Evolutionary conservation across 1,139 yeast genomes (phyloP).

Genomic region (Debaryomycetaceae sp.): DNA sequence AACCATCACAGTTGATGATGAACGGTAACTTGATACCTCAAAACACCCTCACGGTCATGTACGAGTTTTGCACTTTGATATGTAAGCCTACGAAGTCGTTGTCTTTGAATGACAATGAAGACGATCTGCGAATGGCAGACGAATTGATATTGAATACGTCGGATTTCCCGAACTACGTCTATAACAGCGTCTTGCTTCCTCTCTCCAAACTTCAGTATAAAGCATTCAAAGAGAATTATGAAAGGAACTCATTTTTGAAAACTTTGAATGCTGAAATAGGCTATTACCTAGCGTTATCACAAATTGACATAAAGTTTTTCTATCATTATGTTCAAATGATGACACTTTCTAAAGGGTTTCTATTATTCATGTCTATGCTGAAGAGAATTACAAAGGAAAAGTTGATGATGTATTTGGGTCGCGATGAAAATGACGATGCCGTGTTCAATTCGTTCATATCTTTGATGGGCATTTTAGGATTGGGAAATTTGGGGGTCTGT

Average conservation of each 20-base stretch:
- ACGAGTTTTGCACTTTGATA: constrained; percentile 22
- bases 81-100: constrained; percentile 28
- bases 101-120: constrained; percentile 16
- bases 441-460: constrained; percentile 18
- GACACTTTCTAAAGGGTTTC: constrained; percentile 19
- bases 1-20: not conserved
- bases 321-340: constrained; percentile 25
- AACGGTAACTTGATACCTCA: constrained; percentile 10
- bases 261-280: constrained; percentile 15
- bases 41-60: constrained; percentile 21
- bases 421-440: constrained; percentile 9
- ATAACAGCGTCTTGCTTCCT: constrained; percentile 14
- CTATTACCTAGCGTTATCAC: constrained; percentile 18
- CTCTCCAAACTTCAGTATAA: constrained; percentile 15
- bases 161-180: not conserved
- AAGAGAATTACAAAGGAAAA: constrained; percentile 19
- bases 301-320: constrained; percentile 4
- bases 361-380: constrained; percentile 24
- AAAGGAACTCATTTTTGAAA: constrained; percentile 7
- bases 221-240: constrained; percentile 11
- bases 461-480: constrained; percentile 21
- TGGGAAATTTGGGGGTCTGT: constrained; percentile 28
- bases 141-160: constrained; percentile 12
- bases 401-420: constrained; percentile 25
- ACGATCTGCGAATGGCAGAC: constrained; percentile 15